These are phyloP conservation scores for Corchorus olitorius DNA, from an alignment of 345 rosid species.

Conservation along the genomic window DNA sequence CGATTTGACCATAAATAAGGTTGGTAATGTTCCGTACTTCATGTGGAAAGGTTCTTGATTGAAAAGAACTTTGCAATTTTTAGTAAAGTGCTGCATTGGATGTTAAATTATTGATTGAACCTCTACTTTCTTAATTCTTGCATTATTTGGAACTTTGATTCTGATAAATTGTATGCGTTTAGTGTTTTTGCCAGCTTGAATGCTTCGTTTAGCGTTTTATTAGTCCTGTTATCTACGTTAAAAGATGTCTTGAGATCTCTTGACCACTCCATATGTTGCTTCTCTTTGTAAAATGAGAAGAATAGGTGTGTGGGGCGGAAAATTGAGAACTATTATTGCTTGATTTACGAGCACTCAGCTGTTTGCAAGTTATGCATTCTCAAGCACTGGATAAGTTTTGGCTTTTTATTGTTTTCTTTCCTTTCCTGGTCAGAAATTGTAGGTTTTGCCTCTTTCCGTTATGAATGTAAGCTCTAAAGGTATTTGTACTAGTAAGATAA, in stretches of 20 bases:
- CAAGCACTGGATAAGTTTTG: not conserved
- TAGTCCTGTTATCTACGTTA: constrained; percentile 15
- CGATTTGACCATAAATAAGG: constrained; percentile 10
- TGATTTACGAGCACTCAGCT: not conserved
- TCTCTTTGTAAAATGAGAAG: not conserved
- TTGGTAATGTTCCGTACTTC: constrained; percentile 21
- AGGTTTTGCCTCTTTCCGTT: not conserved
- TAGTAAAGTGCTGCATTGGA: constrained; percentile 3
- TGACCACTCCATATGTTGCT: not conserved
- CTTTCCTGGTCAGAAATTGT: not conserved
- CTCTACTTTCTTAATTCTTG: not conserved
- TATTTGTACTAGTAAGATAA: not conserved
- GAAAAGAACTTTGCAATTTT: not conserved
- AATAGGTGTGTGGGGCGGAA: not conserved
- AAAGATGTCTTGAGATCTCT: not conserved
- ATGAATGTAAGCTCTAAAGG: not conserved
- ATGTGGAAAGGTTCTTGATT: constrained; percentile 7
- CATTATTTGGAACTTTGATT: not conserved
- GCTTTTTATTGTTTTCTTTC: not conserved
- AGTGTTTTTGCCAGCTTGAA: constrained; percentile 6
- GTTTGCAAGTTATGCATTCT: not conserved
- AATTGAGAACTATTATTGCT: not conserved
- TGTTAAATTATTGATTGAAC: constrained; percentile 8
- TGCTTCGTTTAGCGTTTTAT: constrained; percentile 2
- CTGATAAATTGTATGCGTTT: not conserved